Percentiles rank a stretch among this genome's conserved stretches.
Conservation (phyloP, 139 green algal genomes). For the Micromonas pusilla region DNA sequence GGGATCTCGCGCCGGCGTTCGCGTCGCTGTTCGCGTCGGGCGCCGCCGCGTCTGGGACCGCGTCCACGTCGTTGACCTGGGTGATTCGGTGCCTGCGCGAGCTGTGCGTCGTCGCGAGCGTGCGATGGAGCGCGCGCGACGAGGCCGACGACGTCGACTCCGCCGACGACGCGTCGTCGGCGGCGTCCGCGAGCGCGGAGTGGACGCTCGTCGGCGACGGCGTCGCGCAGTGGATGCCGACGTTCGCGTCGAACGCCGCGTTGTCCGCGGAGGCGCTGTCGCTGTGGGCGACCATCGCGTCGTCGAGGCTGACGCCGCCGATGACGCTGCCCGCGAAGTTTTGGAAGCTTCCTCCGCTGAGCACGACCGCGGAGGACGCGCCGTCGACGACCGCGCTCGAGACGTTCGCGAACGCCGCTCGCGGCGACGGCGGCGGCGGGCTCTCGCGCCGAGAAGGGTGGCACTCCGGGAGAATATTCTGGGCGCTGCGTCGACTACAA, state of each 20-base stretch:
- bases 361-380: background rate
- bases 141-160: background rate
- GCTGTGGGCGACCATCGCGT: background rate
- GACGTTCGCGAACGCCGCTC: background rate
- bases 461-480: background rate
- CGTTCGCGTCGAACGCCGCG: background rate
- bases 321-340: background rate
- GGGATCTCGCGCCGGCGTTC: too few relatives aligned
- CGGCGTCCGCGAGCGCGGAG: background rate
- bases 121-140: too few relatives aligned
- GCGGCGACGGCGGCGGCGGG: background rate
- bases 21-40: too few relatives aligned
- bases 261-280: background rate
- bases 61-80: too few relatives aligned
- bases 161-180: background rate
- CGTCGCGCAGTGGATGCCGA: background rate
- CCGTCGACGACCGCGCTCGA: background rate
- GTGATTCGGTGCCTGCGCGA: too few relatives aligned
- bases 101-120: too few relatives aligned
- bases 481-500: background rate
- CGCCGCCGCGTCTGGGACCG: too few relatives aligned
- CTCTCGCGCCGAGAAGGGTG: background rate
- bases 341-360: background rate
- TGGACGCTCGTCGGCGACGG: background rate
- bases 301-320: background rate